Evolutionary conservation across 2,329 filamentous ascomycete genomes (phyloP).

Genomic region (Grosmannia huntii): DNA sequence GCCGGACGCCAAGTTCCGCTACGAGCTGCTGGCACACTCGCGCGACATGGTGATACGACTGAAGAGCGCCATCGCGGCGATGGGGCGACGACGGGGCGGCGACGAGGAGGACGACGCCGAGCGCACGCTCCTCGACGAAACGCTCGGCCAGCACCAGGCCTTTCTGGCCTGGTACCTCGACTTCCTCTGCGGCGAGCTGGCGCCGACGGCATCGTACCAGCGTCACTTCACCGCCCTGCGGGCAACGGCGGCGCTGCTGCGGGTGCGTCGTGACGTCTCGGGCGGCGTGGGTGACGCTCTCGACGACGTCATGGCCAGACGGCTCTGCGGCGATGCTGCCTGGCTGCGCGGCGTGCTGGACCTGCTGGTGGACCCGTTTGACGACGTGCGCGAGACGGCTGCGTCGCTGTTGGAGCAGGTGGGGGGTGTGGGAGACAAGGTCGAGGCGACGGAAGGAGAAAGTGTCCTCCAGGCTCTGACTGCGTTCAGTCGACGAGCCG

Average conservation of each 20-base stretch:
- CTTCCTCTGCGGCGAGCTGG: conserved; percentile 63
- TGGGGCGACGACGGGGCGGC: conserved; percentile 26
- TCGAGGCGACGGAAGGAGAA: background rate
- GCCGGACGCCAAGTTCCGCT: conserved; percentile 72
- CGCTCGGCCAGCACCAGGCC: conserved; percentile 36
- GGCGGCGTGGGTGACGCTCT: conserved; percentile 15
- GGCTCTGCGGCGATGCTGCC: conserved; percentile 26
- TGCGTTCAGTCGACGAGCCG: conserved; percentile 38
- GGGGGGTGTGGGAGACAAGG: conserved; percentile 10
- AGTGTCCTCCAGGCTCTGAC: conserved; percentile 22
- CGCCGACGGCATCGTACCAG: conserved; percentile 77
- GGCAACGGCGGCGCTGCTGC: conserved; percentile 53
- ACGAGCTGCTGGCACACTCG: conserved; percentile 63
- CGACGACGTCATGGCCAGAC: conserved; percentile 14
- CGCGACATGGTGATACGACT: conserved; percentile 68
- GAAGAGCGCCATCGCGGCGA: conserved; percentile 48
- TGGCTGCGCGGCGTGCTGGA: conserved; percentile 59
- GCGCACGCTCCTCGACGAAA: conserved; percentile 4
- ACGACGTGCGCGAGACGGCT: conserved; percentile 64
- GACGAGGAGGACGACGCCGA: background rate
- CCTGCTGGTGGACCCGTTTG: conserved; percentile 78
- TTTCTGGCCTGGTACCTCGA: conserved; percentile 65
- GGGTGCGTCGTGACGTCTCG: conserved; percentile 49
- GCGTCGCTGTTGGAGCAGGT: conserved; percentile 38
- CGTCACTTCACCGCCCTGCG: conserved; percentile 73